Conservation (phyloP, 352 stramenopile genomes). For the Peronospora destructor region DNA sequence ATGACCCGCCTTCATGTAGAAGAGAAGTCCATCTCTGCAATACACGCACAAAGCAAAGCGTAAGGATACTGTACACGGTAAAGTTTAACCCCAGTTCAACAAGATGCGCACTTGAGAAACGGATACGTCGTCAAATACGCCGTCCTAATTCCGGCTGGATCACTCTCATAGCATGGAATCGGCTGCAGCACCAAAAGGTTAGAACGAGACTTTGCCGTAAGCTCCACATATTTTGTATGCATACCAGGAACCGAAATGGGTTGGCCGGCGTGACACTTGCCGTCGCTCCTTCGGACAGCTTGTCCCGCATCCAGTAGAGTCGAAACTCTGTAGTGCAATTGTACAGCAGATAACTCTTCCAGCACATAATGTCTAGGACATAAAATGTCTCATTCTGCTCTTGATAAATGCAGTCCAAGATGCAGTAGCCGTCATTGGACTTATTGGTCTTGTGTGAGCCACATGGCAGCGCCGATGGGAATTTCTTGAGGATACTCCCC, state of each 20-base stretch:
- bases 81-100: background rate
- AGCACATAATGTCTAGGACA: slow-evolving; percentile 91
- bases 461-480: slow-evolving; percentile 72
- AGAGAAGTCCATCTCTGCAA: slow-evolving; percentile 82
- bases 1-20: slow-evolving; percentile 85
- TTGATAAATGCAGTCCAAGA: slow-evolving; percentile 90
- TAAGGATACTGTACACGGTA: slow-evolving; percentile 2
- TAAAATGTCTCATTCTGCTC: slow-evolving; percentile 86
- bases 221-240: background rate
- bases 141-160: slow-evolving; percentile 56
- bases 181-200: slow-evolving; percentile 30
- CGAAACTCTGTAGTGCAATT: slow-evolving; percentile 91
- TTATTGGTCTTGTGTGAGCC: slow-evolving; percentile 76
- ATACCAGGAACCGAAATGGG: slow-evolving; percentile 70
- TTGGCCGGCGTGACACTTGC: slow-evolving; percentile 48
- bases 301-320: slow-evolving; percentile 88
- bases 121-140: slow-evolving; percentile 77
- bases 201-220: background rate
- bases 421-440: slow-evolving; percentile 71
- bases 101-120: slow-evolving; percentile 72
- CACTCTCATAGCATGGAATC: slow-evolving; percentile 83
- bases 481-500: slow-evolving; percentile 80
- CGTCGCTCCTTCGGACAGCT: slow-evolving; percentile 70
- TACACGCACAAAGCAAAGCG: slow-evolving; percentile 2
- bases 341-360: slow-evolving; percentile 90